Percentiles rank a stretch among this genome's conserved stretches.
Evolutionary conservation across 441 rosid species (phyloP).

Genomic region (Omphalea diandra): DNA sequence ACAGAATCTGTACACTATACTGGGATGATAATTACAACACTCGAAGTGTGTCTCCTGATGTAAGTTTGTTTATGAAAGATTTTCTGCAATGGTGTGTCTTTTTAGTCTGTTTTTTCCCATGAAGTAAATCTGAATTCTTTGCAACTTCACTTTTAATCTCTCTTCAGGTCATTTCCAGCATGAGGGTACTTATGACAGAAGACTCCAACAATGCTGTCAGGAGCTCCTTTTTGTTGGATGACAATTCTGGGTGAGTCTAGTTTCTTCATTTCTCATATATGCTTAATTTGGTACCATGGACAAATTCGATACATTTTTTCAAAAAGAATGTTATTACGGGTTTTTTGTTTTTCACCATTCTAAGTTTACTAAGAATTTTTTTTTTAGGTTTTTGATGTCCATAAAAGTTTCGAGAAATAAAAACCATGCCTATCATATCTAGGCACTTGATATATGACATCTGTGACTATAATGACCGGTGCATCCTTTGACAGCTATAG

Average conservation of each 20-base stretch:
- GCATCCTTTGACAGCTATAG: neutral
- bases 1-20: constrained; percentile 92
- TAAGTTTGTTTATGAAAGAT: constrained; percentile 36
- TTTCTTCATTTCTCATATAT: constrained; percentile 16
- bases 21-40: constrained; percentile 99
- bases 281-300: neutral
- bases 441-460: neutral
- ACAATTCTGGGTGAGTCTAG: constrained; percentile 83
- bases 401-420: too few species aligned
- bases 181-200: constrained; percentile 96
- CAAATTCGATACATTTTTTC: constrained; percentile 4
- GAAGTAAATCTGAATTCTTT: constrained; percentile 14
- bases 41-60: constrained; percentile 88
- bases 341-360: too few species aligned
- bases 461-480: neutral
- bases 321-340: neutral
- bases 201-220: constrained; percentile 84
- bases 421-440: too few species aligned
- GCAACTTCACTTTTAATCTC: constrained; percentile 9
- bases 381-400: too few species aligned
- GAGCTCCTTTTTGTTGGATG: constrained; percentile 94
- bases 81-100: constrained; percentile 1
- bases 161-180: constrained; percentile 88
- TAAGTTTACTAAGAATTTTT: too few species aligned
- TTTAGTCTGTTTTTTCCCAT: neutral